phyloP scores from a whole-genome alignment of 352 stramenopile species.

The Hyaloperonospora arabidopsidis region DNA sequence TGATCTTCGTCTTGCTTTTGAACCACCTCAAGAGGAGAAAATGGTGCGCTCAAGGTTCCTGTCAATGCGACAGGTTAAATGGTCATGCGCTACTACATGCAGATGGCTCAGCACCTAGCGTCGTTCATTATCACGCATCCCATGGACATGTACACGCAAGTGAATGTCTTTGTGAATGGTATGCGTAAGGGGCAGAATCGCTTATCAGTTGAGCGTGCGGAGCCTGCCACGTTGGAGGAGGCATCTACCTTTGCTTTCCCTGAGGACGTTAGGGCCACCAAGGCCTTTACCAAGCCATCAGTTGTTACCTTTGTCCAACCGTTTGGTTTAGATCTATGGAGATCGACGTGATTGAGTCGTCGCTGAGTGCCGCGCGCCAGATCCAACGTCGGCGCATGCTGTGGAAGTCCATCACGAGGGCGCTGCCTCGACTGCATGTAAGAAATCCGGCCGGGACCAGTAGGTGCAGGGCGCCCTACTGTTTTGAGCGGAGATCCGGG shows the following conservation, averaged over 20 bases:
- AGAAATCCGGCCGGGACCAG: not conserved
- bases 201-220: not conserved
- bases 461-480: not conserved
- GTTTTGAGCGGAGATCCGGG: too few relatives aligned
- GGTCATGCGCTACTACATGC: constrained; percentile 10
- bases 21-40: constrained; percentile 19
- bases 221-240: constrained; percentile 9
- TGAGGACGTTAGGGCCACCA: constrained; percentile 11
- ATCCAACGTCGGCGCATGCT: too few relatives aligned
- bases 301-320: too few relatives aligned
- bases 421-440: not conserved
- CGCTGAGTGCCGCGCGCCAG: too few relatives aligned
- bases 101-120: constrained; percentile 1
- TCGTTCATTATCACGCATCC: constrained; percentile 3
- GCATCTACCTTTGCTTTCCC: constrained; percentile 10
- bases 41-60: constrained; percentile 8
- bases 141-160: constrained; percentile 10
- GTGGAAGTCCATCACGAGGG: not conserved
- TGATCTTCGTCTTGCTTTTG: constrained; percentile 14
- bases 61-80: constrained; percentile 8
- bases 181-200: constrained; percentile 4
- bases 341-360: too few relatives aligned
- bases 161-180: constrained; percentile 13
- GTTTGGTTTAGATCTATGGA: too few relatives aligned
- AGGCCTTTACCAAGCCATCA: not conserved